Conservation (phyloP, 2,329 filamentous ascomycete genomes). For the Colletotrichum tofieldiae region DNA sequence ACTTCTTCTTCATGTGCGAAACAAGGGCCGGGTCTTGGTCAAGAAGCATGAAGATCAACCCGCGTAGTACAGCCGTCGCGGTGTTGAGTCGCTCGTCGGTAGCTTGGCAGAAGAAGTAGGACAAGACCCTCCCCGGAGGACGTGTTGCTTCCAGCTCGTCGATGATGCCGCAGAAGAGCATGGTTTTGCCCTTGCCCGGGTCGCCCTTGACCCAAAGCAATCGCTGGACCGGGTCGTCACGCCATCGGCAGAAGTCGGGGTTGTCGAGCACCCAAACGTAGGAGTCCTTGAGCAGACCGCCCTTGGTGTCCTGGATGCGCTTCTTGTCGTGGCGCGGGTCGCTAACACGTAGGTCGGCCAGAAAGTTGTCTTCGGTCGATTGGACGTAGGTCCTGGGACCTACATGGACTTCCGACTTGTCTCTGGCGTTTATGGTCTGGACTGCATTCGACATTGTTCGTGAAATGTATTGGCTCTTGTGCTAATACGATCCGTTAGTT, state of each 20-base stretch:
- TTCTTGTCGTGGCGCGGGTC: not conserved
- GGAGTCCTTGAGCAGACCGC: conserved; percentile 47
- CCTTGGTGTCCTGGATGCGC: conserved; percentile 46
- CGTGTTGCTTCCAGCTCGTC: conserved; percentile 46
- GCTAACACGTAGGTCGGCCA: not conserved
- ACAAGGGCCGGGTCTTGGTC: conserved; percentile 52
- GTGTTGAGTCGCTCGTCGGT: conserved; percentile 55
- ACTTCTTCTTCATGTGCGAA: conserved; percentile 52
- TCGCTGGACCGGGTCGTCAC: conserved; percentile 39
- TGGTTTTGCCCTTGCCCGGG: conserved; percentile 56
- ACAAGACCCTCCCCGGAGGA: not conserved
- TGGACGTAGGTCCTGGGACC: no score
- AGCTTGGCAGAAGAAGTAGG: conserved; percentile 61
- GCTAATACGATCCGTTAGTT: no score
- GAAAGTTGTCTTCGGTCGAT: no score
- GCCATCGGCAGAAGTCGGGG: conserved; percentile 49
- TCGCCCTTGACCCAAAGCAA: conserved; percentile 55
- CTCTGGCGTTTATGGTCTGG: no score
- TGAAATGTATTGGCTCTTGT: no score
- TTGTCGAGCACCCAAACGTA: conserved; percentile 54
- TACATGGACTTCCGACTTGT: no score
- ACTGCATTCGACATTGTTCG: no score
- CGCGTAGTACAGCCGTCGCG: conserved; percentile 58
- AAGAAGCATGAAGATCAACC: conserved; percentile 60
- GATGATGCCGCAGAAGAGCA: conserved; percentile 51